Evolutionary conservation across 768 basidiomycete species (phyloP).

Genomic region (Leccinum longicurvipes): DNA sequence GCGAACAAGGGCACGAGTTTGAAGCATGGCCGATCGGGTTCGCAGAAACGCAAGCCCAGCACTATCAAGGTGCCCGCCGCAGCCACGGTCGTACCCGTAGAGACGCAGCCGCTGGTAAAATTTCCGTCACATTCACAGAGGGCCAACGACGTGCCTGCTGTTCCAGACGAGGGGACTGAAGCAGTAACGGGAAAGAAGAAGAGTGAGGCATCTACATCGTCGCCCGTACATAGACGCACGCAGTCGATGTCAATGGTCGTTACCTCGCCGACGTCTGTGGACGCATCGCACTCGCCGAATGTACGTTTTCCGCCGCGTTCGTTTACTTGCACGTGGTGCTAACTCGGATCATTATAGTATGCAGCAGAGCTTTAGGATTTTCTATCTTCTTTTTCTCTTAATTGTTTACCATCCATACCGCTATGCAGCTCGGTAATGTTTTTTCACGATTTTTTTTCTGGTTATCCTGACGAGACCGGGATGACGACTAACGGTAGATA

Average conservation of each 20-base stretch:
- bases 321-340: not conserved
- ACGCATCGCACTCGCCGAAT: constrained; percentile 10
- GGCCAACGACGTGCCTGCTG: not conserved
- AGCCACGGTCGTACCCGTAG: not conserved
- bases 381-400: not conserved
- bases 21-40: constrained; percentile 9
- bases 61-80: not conserved
- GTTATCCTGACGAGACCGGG: no score
- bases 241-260: constrained; percentile 27
- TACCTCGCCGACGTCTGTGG: constrained; percentile 12
- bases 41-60: constrained; percentile 7
- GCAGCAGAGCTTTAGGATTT: constrained; percentile 24
- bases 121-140: constrained; percentile 1
- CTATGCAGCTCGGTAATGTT: constrained; percentile 5
- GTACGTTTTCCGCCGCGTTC: constrained; percentile 7
- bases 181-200: not conserved
- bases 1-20: not conserved
- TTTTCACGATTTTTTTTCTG: not conserved
- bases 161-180: not conserved
- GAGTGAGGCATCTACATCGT: not conserved
- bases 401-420: not conserved
- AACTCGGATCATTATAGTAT: constrained; percentile 13
- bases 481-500: constrained; percentile 1
- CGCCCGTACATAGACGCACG: constrained; percentile 24
- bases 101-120: not conserved